These are phyloP conservation scores for Penicillium decumbens DNA, from an alignment of 2,329 filamentous ascomycete species.

Conservation along the genomic window DNA sequence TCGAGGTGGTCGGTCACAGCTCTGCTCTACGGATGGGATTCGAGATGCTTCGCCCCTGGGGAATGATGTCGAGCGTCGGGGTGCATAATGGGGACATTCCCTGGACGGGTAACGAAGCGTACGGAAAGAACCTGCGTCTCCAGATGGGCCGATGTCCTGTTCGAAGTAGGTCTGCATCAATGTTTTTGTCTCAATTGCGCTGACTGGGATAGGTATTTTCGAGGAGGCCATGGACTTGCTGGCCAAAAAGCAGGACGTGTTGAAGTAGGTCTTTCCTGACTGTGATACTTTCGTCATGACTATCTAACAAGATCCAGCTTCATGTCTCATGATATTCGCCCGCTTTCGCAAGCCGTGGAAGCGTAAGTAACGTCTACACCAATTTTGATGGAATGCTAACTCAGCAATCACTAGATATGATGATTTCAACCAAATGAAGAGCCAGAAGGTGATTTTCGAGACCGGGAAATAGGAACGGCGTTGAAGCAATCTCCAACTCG, in stretches of 20 bases:
- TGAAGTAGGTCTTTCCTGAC: slow-evolving; percentile 50
- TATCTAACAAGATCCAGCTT: slow-evolving; percentile 49
- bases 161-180: slow-evolving; percentile 22
- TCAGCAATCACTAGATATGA: not conserved
- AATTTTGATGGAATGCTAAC: too few relatives aligned
- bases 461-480: not conserved
- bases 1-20: slow-evolving; percentile 69
- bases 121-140: slow-evolving; percentile 63
- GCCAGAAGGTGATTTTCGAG: not conserved
- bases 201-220: slow-evolving; percentile 49
- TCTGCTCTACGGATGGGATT: slow-evolving; percentile 64
- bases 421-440: not conserved
- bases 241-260: slow-evolving; percentile 58
- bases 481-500: too few relatives aligned
- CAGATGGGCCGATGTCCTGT: slow-evolving; percentile 75
- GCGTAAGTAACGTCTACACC: slow-evolving; percentile 29
- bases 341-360: slow-evolving; percentile 58
- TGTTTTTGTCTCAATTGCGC: not conserved
- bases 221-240: slow-evolving; percentile 59
- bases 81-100: slow-evolving; percentile 68
- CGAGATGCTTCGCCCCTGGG: slow-evolving; percentile 67
- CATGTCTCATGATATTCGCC: slow-evolving; percentile 70
- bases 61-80: slow-evolving; percentile 66
- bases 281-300: not conserved
- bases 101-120: slow-evolving; percentile 59